Conservation (phyloP, 1,284 basidiomycete species). For the Ustilago xerochloae region DNA sequence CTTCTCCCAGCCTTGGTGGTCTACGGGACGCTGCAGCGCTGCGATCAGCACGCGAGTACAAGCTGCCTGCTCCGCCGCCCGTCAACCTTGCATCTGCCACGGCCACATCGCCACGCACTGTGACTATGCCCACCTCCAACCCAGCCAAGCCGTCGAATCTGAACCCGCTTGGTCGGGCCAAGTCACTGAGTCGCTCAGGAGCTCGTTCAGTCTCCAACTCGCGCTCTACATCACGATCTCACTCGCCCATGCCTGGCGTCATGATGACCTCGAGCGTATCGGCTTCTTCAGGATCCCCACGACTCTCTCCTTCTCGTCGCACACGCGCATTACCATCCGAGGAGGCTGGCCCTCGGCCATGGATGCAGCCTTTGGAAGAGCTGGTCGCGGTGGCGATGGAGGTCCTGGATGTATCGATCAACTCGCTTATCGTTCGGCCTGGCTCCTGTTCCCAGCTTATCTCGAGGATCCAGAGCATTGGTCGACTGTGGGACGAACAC, state of each 20-base stretch:
- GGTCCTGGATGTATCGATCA: constrained; percentile 87
- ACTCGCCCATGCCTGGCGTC: constrained; percentile 82
- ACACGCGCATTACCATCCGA: constrained; percentile 51
- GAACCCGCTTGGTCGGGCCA: constrained; percentile 46
- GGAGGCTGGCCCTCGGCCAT: constrained; percentile 45
- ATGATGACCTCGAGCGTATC: constrained; percentile 54
- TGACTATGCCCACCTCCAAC: constrained; percentile 26
- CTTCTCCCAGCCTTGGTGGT: constrained; percentile 35
- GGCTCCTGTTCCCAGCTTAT: constrained; percentile 88
- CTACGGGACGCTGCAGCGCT: constrained; percentile 35
- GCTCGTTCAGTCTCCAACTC: constrained; percentile 75
- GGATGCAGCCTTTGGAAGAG: constrained; percentile 86
- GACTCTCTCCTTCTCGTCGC: constrained; percentile 55
- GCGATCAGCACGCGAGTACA: constrained; percentile 46
- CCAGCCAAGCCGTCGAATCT: constrained; percentile 42
- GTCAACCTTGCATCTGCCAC: constrained; percentile 39
- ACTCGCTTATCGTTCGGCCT: constrained; percentile 83
- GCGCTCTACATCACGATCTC: constrained; percentile 93
- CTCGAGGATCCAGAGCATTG: constrained; percentile 87
- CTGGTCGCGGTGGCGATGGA: constrained; percentile 95
- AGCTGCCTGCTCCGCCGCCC: constrained; percentile 49
- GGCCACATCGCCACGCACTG: constrained; percentile 26
- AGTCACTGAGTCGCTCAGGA: constrained; percentile 33
- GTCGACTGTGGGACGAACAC: constrained; percentile 94
- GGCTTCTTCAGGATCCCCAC: constrained; percentile 53